Conservation (phyloP, 441 rosid genomes). For the Aquilaria agallochum region DNA sequence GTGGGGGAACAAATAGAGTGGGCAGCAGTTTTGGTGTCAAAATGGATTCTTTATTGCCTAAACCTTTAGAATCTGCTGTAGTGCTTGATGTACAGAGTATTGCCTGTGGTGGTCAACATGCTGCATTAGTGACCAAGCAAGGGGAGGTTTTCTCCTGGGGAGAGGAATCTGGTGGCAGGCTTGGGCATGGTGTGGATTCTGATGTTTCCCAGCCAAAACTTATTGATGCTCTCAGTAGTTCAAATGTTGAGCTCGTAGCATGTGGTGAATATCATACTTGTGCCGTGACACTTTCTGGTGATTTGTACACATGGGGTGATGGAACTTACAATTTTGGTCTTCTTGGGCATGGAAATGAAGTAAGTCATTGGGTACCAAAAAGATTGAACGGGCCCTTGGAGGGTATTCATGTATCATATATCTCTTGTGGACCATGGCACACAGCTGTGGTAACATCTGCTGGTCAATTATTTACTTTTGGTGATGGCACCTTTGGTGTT, state of each 20-base stretch:
- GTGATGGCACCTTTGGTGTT: slow-evolving; percentile 98
- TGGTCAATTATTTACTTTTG: slow-evolving; percentile 92
- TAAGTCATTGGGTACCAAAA: slow-evolving; percentile 91
- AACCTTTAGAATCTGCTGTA: slow-evolving; percentile 89
- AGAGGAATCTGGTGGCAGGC: slow-evolving; percentile 95
- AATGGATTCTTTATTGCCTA: slow-evolving; percentile 83
- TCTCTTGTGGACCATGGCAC: slow-evolving; percentile 99
- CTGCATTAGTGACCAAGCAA: slow-evolving; percentile 90
- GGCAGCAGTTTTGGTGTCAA: slow-evolving; percentile 46
- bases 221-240: slow-evolving; percentile 72
- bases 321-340: slow-evolving; percentile 82
- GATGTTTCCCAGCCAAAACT: slow-evolving; percentile 87
- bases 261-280: slow-evolving; percentile 94
- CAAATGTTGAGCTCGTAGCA: slow-evolving; percentile 85
- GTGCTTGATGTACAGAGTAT: slow-evolving; percentile 91
- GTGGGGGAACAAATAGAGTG: slow-evolving; percentile 78
- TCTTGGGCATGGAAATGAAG: slow-evolving; percentile 94
- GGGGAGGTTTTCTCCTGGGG: slow-evolving; percentile 96
- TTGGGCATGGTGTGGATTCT: slow-evolving; percentile 96
- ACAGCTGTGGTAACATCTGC: slow-evolving; percentile 93
- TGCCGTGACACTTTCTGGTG: slow-evolving; percentile 98
- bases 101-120: slow-evolving; percentile 92
- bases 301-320: slow-evolving; percentile 95
- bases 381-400: slow-evolving; percentile 87
- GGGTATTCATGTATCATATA: slow-evolving; percentile 86